phyloP scores from a whole-genome alignment of 2,329 filamentous ascomycete genomes.

The Hymenotorrendiella dingleyae region DNA sequence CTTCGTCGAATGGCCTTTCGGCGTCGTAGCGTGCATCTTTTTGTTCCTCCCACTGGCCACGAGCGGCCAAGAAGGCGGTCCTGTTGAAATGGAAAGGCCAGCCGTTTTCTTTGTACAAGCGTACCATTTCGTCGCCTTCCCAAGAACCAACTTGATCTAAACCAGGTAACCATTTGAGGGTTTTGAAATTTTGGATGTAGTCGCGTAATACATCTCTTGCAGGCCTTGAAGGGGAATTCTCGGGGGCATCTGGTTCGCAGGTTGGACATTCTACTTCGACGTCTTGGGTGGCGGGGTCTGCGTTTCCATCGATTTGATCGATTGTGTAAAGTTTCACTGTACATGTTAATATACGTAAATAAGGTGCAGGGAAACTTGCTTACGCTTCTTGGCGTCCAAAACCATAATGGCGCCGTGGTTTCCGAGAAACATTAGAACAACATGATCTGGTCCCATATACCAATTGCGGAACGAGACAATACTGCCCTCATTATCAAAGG shows the following conservation, averaged over 20 bases:
- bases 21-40: no score
- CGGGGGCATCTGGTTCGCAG: slow-evolving; percentile 1
- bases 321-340: slow-evolving; percentile 9
- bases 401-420: slow-evolving; percentile 11
- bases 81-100: slow-evolving; percentile 12
- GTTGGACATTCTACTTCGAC: not conserved
- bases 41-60: no score
- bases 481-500: slow-evolving; percentile 1
- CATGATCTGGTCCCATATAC: slow-evolving; percentile 15
- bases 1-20: no score
- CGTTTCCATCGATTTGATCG: slow-evolving; percentile 3
- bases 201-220: slow-evolving; percentile 8
- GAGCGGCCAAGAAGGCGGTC: no score
- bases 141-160: not conserved
- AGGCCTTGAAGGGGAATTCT: slow-evolving; percentile 6
- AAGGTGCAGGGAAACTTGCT: slow-evolving; percentile 1
- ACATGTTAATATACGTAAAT: not conserved
- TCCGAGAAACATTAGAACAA: slow-evolving; percentile 5
- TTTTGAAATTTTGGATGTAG: slow-evolving; percentile 10
- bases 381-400: slow-evolving; percentile 8
- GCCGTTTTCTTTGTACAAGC: slow-evolving; percentile 9
- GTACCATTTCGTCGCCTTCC: slow-evolving; percentile 8
- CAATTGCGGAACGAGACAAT: no score
- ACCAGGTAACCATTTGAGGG: slow-evolving; percentile 11
- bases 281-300: slow-evolving; percentile 4